Conservation (phyloP, 2,329 filamentous ascomycete genomes). For the Botrytis cinerea region DNA sequence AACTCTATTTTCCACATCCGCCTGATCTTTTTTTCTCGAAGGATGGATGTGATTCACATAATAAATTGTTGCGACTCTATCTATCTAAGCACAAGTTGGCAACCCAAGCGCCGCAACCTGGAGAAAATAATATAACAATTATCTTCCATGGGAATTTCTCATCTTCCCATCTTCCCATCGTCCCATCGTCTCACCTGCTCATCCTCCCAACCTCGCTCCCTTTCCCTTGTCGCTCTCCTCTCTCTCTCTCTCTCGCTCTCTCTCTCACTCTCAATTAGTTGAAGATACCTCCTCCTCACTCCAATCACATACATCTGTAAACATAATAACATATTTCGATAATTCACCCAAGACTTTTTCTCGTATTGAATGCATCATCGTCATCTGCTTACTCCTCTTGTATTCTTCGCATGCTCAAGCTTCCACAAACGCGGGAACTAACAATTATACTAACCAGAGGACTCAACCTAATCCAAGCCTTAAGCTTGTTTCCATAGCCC, state of each 20-base stretch:
- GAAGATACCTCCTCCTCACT: not conserved
- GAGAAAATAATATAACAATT: slow-evolving; percentile 1
- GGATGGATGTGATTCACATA: slow-evolving; percentile 1
- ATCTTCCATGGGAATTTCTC: not conserved
- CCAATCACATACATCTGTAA: not conserved
- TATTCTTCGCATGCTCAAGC: slow-evolving; percentile 21
- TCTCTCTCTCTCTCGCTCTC: not conserved
- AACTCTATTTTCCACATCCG: slow-evolving; percentile 6
- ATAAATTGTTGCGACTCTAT: not conserved
- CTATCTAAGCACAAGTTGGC: not conserved
- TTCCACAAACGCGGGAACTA: slow-evolving; percentile 21
- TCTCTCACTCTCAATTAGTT: not conserved
- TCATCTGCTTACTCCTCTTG: slow-evolving; percentile 16
- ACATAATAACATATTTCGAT: slow-evolving; percentile 6
- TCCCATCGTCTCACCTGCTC: no score
- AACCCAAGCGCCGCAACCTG: slow-evolving; percentile 11
- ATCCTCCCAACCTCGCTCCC: not conserved
- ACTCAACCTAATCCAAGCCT: slow-evolving; percentile 5
- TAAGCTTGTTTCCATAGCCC: slow-evolving; percentile 11
- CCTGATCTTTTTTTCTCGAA: slow-evolving; percentile 9
- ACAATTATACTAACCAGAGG: slow-evolving; percentile 8
- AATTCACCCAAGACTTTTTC: slow-evolving; percentile 7
- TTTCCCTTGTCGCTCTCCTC: not conserved
- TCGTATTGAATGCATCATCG: slow-evolving; percentile 19
- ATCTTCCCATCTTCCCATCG: not conserved